phyloP scores from a whole-genome alignment of 1,284 basidiomycete species.

The Apiotrichum laibachii region DNA sequence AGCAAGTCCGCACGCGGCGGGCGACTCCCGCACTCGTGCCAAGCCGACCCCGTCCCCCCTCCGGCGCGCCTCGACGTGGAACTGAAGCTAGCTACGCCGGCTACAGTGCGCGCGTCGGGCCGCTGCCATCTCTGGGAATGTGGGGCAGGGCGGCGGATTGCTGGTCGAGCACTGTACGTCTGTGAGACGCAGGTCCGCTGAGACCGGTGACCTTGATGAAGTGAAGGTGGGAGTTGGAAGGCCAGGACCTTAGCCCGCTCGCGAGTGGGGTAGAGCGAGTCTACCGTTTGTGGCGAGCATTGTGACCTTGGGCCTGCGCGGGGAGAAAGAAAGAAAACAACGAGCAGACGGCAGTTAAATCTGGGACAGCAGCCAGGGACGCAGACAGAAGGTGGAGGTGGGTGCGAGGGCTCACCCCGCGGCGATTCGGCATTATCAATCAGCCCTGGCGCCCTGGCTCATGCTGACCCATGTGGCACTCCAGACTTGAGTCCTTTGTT shows the following conservation, averaged over 20 bases:
- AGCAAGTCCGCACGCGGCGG: slow-evolving; percentile 1
- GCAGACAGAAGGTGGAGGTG: neutral
- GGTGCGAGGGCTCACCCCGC: no score
- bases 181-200: slow-evolving; percentile 45
- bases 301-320: slow-evolving; percentile 51
- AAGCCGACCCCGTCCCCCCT: slow-evolving; percentile 25
- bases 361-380: no score
- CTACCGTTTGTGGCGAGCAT: slow-evolving; percentile 45
- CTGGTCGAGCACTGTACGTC: slow-evolving; percentile 50
- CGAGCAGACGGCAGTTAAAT: neutral
- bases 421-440: neutral
- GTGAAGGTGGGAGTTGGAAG: slow-evolving; percentile 47
- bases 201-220: slow-evolving; percentile 28
- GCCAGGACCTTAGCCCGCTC: slow-evolving; percentile 55
- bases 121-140: slow-evolving; percentile 34
- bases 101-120: no score
- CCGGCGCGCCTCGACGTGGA: neutral
- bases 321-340: neutral
- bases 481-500: neutral
- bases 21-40: slow-evolving; percentile 47
- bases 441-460: no score
- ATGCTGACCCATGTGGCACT: no score
- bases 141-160: slow-evolving; percentile 41
- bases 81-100: no score
- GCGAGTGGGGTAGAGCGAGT: slow-evolving; percentile 25